These are phyloP conservation scores for Cucurbita moschata DNA, from an alignment of 306 rosid species.

Conservation along the genomic window DNA sequence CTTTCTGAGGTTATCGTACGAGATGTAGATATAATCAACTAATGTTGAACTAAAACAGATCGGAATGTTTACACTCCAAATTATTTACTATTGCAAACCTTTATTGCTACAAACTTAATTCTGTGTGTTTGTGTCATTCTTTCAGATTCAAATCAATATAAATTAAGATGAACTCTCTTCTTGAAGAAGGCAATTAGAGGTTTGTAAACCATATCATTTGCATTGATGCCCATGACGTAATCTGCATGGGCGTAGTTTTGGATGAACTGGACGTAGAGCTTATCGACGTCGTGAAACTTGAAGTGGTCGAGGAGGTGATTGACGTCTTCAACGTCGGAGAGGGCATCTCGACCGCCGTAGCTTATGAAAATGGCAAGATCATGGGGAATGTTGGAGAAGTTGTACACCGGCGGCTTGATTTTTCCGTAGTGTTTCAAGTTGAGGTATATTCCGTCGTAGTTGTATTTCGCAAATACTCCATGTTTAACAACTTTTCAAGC, in stretches of 20 bases:
- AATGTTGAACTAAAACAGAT: no score
- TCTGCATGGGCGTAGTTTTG: slow-evolving; percentile 66
- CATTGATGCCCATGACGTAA: slow-evolving; percentile 55
- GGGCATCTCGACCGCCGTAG: slow-evolving; percentile 71
- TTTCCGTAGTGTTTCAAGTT: slow-evolving; percentile 56
- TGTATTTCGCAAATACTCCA: slow-evolving; percentile 47
- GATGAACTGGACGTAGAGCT: slow-evolving; percentile 39
- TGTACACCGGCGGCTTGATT: slow-evolving; percentile 42
- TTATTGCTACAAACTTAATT: neutral
- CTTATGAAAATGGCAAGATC: slow-evolving; percentile 71
- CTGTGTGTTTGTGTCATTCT: neutral
- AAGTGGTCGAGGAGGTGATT: slow-evolving; percentile 38
- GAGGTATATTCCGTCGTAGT: slow-evolving; percentile 27
- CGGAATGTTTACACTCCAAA: neutral
- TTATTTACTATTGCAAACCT: neutral
- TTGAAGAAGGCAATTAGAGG: slow-evolving; percentile 39
- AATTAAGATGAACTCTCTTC: neutral
- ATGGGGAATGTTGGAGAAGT: slow-evolving; percentile 67
- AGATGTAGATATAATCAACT: no score
- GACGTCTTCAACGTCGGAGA: slow-evolving; percentile 56
- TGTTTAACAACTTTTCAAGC: slow-evolving; percentile 28
- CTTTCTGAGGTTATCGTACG: no score
- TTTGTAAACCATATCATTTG: slow-evolving; percentile 54
- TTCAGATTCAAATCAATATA: neutral
- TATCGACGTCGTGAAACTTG: slow-evolving; percentile 48